These are phyloP conservation scores for Suillus weaverae DNA, from an alignment of 768 basidiomycete genomes.

Conservation along the genomic window DNA sequence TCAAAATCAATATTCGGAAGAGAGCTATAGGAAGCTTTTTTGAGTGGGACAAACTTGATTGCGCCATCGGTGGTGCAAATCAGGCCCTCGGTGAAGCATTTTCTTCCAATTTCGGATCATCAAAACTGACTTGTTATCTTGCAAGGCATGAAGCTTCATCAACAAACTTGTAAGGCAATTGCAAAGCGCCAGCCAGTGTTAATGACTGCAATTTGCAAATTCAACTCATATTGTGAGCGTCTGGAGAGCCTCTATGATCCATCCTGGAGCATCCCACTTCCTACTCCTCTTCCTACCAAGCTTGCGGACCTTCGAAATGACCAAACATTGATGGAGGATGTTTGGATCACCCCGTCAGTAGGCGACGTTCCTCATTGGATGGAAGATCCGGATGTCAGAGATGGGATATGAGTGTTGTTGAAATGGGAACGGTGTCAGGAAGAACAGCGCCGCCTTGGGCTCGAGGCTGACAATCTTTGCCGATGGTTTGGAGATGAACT, in stretches of 20 bases:
- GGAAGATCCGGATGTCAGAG: constrained; percentile 28
- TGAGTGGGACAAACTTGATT: constrained; percentile 38
- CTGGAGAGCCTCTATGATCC: constrained; percentile 22
- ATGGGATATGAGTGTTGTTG: constrained; percentile 33
- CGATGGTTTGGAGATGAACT: constrained; percentile 36
- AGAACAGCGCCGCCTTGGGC: constrained; percentile 25
- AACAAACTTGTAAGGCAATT: constrained; percentile 30
- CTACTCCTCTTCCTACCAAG: constrained; percentile 13
- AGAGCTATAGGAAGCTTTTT: constrained; percentile 37
- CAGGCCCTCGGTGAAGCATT: constrained; percentile 12
- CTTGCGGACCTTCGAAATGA: no score
- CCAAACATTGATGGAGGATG: no score
- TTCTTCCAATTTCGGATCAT: no score
- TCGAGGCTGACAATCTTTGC: constrained; percentile 37
- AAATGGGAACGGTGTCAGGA: constrained; percentile 31
- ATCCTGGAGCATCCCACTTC: constrained; percentile 33
- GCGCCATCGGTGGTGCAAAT: constrained; percentile 29
- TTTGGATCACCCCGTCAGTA: no score
- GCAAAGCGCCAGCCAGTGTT: constrained; percentile 27
- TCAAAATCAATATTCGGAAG: constrained; percentile 42
- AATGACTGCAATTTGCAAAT: constrained; percentile 25
- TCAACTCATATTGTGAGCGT: constrained; percentile 27
- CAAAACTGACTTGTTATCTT: background rate
- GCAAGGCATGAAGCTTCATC: constrained; percentile 32
- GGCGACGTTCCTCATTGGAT: constrained; percentile 33